Evolutionary conservation across 805 yeast species (phyloP).

Genomic region (Cyberlindnera americana): DNA sequence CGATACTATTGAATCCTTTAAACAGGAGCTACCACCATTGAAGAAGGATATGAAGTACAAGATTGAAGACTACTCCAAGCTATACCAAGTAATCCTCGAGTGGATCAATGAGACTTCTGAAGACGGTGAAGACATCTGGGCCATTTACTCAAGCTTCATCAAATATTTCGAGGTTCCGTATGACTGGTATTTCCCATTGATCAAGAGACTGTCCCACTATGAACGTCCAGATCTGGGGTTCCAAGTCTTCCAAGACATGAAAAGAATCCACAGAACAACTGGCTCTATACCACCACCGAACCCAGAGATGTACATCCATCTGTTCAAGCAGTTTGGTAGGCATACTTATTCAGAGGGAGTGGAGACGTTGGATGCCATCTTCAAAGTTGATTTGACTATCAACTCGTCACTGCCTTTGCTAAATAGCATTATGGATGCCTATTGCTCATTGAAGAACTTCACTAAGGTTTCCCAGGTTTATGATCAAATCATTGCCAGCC

Average conservation of each 20-base stretch:
- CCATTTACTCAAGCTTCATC: slow-evolving; percentile 53
- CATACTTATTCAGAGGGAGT: slow-evolving; percentile 62
- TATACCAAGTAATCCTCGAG: slow-evolving; percentile 41
- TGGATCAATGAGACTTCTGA: slow-evolving; percentile 38
- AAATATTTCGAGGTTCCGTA: slow-evolving; percentile 53
- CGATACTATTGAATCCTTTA: slow-evolving; percentile 41
- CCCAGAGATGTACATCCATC: slow-evolving; percentile 53
- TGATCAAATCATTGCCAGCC: slow-evolving; percentile 53
- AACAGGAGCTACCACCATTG: slow-evolving; percentile 37
- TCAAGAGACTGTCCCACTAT: slow-evolving; percentile 50
- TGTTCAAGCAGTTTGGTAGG: slow-evolving; percentile 60
- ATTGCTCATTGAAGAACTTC: slow-evolving; percentile 52
- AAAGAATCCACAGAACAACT: slow-evolving; percentile 50
- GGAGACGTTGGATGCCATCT: slow-evolving; percentile 54
- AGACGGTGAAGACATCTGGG: slow-evolving; percentile 46
- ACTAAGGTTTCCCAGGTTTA: slow-evolving; percentile 57
- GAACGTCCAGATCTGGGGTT: slow-evolving; percentile 61
- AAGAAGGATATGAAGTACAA: slow-evolving; percentile 17
- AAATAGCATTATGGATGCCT: slow-evolving; percentile 63
- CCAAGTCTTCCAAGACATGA: slow-evolving; percentile 56
- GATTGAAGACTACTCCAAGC: slow-evolving; percentile 29
- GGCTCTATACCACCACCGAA: slow-evolving; percentile 46
- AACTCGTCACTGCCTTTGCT: slow-evolving; percentile 54
- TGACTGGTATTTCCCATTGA: slow-evolving; percentile 54
- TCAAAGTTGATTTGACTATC: slow-evolving; percentile 59